A percentile compares a stretch with the other conserved stretches of the same genome.
phyloP scores from a whole-genome alignment of 768 basidiomycete genomes.

The Hemileccinum rubropunctum region DNA sequence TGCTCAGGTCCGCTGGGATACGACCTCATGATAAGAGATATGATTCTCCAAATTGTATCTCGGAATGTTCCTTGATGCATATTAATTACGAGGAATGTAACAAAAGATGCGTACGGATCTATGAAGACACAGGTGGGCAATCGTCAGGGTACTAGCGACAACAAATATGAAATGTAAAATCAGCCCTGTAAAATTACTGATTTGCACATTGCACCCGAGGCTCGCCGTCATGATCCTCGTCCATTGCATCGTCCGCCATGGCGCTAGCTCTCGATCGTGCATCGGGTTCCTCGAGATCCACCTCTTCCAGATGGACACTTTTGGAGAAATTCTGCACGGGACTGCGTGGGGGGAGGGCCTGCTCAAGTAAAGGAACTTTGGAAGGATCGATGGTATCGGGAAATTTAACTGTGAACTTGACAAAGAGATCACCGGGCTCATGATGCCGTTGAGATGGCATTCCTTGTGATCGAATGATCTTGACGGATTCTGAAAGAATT shows the following conservation, averaged over 20 bases:
- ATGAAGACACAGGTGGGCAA: constrained; percentile 21
- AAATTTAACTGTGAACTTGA: constrained; percentile 86
- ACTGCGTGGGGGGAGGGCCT: constrained; percentile 78
- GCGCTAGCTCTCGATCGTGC: constrained; percentile 45
- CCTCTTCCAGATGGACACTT: constrained; percentile 76
- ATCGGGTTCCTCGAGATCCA: constrained; percentile 76
- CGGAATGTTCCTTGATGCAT: constrained; percentile 14
- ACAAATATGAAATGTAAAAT: constrained; percentile 19
- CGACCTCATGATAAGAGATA: constrained; percentile 7
- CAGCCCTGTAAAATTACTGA: constrained; percentile 48
- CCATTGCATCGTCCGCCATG: constrained; percentile 79
- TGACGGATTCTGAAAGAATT: constrained; percentile 64
- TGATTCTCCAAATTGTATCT: neutral
- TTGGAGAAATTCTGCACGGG: constrained; percentile 66
- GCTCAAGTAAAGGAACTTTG: constrained; percentile 71
- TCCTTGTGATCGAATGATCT: constrained; percentile 91
- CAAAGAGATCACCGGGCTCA: constrained; percentile 89
- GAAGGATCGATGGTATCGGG: constrained; percentile 74
- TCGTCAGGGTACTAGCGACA: constrained; percentile 20
- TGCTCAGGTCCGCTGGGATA: constrained; percentile 30
- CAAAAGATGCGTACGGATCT: constrained; percentile 28
- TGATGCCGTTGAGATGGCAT: constrained; percentile 99
- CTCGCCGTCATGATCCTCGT: constrained; percentile 83
- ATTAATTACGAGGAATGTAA: constrained; percentile 32
- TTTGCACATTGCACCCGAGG: constrained; percentile 96